A percentile compares a stretch with the other conserved stretches of the same genome.
phyloP scores from a whole-genome alignment of 2,329 filamentous ascomycete species.

The Pseudopithomyces chartarum region DNA sequence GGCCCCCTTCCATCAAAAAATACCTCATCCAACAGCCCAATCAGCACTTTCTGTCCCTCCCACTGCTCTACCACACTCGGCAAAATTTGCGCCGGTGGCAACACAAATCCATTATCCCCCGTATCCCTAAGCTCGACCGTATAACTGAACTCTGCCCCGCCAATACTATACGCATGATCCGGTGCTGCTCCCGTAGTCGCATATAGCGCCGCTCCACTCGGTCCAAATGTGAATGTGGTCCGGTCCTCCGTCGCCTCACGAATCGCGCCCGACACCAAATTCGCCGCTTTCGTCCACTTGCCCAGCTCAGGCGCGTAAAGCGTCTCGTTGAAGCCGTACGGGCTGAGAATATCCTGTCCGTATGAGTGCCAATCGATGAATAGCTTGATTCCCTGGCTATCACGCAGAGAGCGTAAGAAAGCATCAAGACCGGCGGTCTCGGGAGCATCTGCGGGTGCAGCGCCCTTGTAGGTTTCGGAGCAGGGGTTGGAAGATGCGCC shows the following conservation, averaged over 20 bases:
- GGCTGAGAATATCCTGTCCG: slow-evolving; percentile 62
- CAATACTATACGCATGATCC: slow-evolving; percentile 50
- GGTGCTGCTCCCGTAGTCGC: slow-evolving; percentile 52
- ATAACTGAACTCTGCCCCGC: slow-evolving; percentile 49
- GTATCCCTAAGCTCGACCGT: slow-evolving; percentile 56
- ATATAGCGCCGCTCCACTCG: slow-evolving; percentile 65
- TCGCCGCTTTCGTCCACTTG: slow-evolving; percentile 57
- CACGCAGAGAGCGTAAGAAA: slow-evolving; percentile 51
- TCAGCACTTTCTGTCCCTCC: slow-evolving; percentile 42
- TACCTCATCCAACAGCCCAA: slow-evolving; percentile 28
- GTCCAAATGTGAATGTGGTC: slow-evolving; percentile 49
- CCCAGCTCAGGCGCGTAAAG: slow-evolving; percentile 53
- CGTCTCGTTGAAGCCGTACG: slow-evolving; percentile 63
- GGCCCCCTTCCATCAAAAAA: slow-evolving; percentile 35
- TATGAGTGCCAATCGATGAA: slow-evolving; percentile 70
- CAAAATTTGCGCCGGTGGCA: slow-evolving; percentile 54
- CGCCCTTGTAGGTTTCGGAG: slow-evolving; percentile 37
- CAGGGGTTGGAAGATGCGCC: slow-evolving; percentile 38
- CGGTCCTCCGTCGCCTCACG: slow-evolving; percentile 44
- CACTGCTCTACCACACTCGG: slow-evolving; percentile 53
- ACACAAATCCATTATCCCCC: slow-evolving; percentile 54
- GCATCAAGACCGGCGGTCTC: slow-evolving; percentile 49
- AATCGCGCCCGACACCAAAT: slow-evolving; percentile 55
- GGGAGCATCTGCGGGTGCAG: slow-evolving; percentile 30
- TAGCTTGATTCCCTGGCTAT: slow-evolving; percentile 58